A percentile compares a stretch with the other conserved stretches of the same genome.
These are phyloP conservation scores for Lipomyces orientalis DNA, from an alignment of 805 yeast species.

Conservation along the genomic window DNA sequence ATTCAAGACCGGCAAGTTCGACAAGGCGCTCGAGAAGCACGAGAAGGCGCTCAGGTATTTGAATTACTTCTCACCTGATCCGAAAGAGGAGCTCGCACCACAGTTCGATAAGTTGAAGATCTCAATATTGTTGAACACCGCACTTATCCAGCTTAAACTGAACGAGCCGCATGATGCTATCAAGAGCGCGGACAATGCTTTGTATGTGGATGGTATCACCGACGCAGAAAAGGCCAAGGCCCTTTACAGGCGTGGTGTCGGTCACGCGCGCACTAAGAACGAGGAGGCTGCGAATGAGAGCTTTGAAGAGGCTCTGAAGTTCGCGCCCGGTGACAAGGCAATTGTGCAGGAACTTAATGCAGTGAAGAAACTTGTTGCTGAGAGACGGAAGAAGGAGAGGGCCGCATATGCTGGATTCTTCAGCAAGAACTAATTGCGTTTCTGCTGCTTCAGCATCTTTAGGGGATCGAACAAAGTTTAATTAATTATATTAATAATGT, in stretches of 20 bases:
- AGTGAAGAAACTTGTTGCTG: constrained; percentile 38
- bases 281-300: constrained; percentile 73
- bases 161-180: constrained; percentile 62
- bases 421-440: constrained; percentile 7
- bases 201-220: constrained; percentile 64
- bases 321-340: constrained; percentile 59
- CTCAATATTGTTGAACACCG: constrained; percentile 70
- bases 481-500: not conserved
- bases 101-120: constrained; percentile 54
- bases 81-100: constrained; percentile 41
- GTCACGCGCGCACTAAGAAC: constrained; percentile 65
- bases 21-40: constrained; percentile 68
- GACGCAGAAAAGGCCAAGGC: constrained; percentile 83
- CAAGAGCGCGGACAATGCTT: constrained; percentile 66
- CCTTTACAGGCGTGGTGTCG: constrained; percentile 81
- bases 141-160: constrained; percentile 73
- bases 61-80: constrained; percentile 73
- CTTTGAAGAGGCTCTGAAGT: constrained; percentile 65
- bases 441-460: not conserved
- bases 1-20: constrained; percentile 68
- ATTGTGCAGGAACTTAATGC: constrained; percentile 39
- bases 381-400: constrained; percentile 41
- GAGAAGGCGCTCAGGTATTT: constrained; percentile 72
- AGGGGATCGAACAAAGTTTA: not conserved
- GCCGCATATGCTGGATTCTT: constrained; percentile 53